Conservation (phyloP, 495 filamentous ascomycete species). For the Lasiosphaeris hirsuta region DNA sequence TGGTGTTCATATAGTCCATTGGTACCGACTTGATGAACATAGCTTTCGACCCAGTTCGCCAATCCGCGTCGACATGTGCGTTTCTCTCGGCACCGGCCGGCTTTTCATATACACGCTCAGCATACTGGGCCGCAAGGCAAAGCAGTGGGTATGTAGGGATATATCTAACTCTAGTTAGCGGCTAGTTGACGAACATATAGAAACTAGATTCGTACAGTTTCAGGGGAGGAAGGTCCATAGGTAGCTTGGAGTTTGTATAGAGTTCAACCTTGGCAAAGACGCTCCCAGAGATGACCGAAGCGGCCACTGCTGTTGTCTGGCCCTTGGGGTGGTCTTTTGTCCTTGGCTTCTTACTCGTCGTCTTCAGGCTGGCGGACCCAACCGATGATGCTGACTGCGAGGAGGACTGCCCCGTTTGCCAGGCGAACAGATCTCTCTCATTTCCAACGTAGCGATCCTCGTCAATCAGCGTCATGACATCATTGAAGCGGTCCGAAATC, state of each 20-base stretch:
- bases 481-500: slow-evolving; percentile 56
- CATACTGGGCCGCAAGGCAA: slow-evolving; percentile 71
- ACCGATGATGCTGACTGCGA: slow-evolving; percentile 18
- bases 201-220: slow-evolving; percentile 53
- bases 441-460: slow-evolving; percentile 58
- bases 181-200: neutral
- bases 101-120: slow-evolving; percentile 64
- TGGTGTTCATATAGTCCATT: slow-evolving; percentile 69
- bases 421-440: slow-evolving; percentile 56
- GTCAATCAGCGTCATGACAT: slow-evolving; percentile 67
- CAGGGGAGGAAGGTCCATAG: slow-evolving; percentile 59
- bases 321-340: slow-evolving; percentile 31
- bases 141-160: slow-evolving; percentile 68
- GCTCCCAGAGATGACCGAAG: slow-evolving; percentile 43
- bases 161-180: slow-evolving; percentile 43
- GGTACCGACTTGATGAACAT: slow-evolving; percentile 78
- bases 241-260: slow-evolving; percentile 76
- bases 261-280: slow-evolving; percentile 75
- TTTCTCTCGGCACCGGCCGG: slow-evolving; percentile 57
- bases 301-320: slow-evolving; percentile 36
- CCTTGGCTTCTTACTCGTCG: slow-evolving; percentile 27
- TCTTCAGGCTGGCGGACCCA: neutral
- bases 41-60: slow-evolving; percentile 70
- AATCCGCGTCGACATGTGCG: slow-evolving; percentile 64
- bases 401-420: slow-evolving; percentile 32